Evolutionary conservation across 805 yeast species (phyloP), one percentile per base, ranked within the genome.

Genomic region (Kazachstania kunashirensis): DNA sequence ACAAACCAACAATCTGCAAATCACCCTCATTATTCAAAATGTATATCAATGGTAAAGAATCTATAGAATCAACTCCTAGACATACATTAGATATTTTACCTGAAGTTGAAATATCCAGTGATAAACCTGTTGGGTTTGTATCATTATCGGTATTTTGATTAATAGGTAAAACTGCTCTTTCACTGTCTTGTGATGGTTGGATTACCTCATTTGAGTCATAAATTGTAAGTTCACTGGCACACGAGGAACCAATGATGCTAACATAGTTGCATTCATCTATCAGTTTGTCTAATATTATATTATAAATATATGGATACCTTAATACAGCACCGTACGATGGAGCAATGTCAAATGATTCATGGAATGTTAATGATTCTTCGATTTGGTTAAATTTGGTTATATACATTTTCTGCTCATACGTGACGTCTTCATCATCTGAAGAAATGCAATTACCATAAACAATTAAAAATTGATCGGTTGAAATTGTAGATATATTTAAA

Each of bases 111-210:
- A 77, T 47, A 52, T 84, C 94, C 5, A 84, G 33, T 0, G 74
- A 75, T 9, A 82, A 45, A 5, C 95, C 95, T 16, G 82, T 62
- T 0, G 89, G 77, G 6, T 80, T 70, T 11, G 81, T 71, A 48
- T 84, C 94, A 34, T 71, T 78, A 31, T 71, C 78, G 1, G 78
- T 63, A 2, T 66, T 77, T 7, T 74, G 78, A 49, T 73, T 74
- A 46, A 84, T 63, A 1, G 95, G 95, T 43, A 84, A 62, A 18
- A 75, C 69, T 0, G 95, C 94, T 34, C 82, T 67, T 47, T 74
- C 75, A 4, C 77, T 65, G 50, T 86, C 96, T 46, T 80, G 81
- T 3, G 70, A 56, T 7, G 77, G 77, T 21, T 61, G 61, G 1
- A 79, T 49, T 3, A 63, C 50, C 14, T 57, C 55, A 0, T 46